Base-by-base conservation (phyloP, 129 eudicot species). In the carrot (Daucus carota) region DNA sequence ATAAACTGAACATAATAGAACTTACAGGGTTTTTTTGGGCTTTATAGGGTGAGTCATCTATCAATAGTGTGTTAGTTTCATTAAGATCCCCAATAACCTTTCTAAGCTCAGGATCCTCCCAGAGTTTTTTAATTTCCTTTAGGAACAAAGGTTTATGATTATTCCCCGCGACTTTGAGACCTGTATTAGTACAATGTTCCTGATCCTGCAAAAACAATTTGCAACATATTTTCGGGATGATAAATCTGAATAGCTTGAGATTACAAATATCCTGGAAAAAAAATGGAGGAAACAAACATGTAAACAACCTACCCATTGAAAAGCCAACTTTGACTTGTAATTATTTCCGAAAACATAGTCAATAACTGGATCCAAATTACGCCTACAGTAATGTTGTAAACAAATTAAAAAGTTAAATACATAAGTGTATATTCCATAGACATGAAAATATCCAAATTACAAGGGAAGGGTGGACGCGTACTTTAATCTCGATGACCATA, bases 21-120 rank as follows among this genome's bases (percentile, higher is more conserved):
- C 86, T 86, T 45, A 90, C 93, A 13, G 96, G 93, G 81, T 90
- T 90, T 32, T 88, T 82, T 43, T 88, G 41, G 47, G 98, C 93
- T n/a, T n/a, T n/a, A n/a, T n/a, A n/a, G n/a, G n/a, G 98, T 66
- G 98, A 88, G 85, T 92, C 98, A 71, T 92, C 98, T 77, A 92
- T 78, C 83, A 92, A 71, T 45, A 92, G 80, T 32, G 93, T 92
- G 74, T 92, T 90, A 40, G 93, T 78, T 79, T 86, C 90, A 77
- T 90, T 78, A 82, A 86, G 88, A 12, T 52, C 87, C 52, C 96
- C 98, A 43, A 43, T 43, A 43, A 43, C 47, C 47, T 73, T 12
- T 86, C 77, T 88, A 82, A 92, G 98, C 76, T 72, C 77, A 45
- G 76, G 74, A 33, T 85, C 93, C 48, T 86, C 92, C 96, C 96